Conservation (phyloP, 2,329 filamentous ascomycete genomes). For the Zasmidium angulare region DNA sequence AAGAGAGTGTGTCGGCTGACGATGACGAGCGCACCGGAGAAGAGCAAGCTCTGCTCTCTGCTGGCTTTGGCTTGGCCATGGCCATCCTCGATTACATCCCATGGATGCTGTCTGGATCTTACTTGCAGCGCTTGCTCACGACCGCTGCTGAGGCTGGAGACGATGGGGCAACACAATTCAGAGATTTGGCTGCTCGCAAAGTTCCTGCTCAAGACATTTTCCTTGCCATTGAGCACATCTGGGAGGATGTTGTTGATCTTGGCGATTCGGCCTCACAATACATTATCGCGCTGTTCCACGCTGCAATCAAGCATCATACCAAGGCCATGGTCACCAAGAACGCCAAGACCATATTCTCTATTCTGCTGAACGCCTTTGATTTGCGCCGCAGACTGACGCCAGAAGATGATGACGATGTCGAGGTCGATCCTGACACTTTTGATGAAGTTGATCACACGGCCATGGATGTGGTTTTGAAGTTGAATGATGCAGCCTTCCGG, state of each 20-base stretch:
- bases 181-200: constrained; percentile 72
- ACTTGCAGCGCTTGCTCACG: constrained; percentile 69
- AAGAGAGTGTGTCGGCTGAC: constrained; percentile 57
- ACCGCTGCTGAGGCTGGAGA: constrained; percentile 66
- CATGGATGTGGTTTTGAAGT: constrained; percentile 91
- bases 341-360: constrained; percentile 63
- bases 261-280: constrained; percentile 19
- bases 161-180: constrained; percentile 50
- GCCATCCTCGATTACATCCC: constrained; percentile 80
- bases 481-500: constrained; percentile 90
- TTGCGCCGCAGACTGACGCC: constrained; percentile 56
- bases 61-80: constrained; percentile 69
- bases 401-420: constrained; percentile 47
- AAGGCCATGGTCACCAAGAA: constrained; percentile 80
- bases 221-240: constrained; percentile 69
- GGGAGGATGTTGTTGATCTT: constrained; percentile 56
- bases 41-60: constrained; percentile 10
- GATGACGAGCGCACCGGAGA: constrained; percentile 44
- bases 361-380: constrained; percentile 61
- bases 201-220: constrained; percentile 77
- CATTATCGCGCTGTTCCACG: constrained; percentile 55
- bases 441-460: constrained; percentile 63
- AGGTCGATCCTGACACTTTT: constrained; percentile 54
- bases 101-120: constrained; percentile 78
- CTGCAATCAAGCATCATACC: constrained; percentile 71